Conservation (phyloP, 495 filamentous ascomycete genomes). For the Aspergillus ellipticus region DNA sequence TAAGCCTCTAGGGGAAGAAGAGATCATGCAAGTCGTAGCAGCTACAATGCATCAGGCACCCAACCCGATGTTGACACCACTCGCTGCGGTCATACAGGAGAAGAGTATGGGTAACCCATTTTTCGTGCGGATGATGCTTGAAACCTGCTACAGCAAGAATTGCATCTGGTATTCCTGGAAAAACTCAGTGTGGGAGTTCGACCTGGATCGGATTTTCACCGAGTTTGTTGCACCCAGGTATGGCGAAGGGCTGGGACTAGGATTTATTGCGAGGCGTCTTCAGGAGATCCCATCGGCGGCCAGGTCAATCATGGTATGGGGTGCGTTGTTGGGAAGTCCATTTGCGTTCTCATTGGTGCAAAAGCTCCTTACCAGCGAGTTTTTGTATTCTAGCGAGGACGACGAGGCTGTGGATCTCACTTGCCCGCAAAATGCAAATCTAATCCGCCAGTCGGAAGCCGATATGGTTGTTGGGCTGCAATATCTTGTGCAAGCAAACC, state of each 20-base stretch:
- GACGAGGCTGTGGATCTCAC: conserved; percentile 33
- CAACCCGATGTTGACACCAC: conserved; percentile 35
- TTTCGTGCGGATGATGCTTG: conserved; percentile 87
- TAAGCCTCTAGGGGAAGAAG: conserved; percentile 64
- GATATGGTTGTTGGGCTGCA: conserved; percentile 74
- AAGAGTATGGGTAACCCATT: conserved; percentile 82
- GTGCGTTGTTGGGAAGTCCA: conserved; percentile 68
- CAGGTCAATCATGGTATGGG: conserved; percentile 81
- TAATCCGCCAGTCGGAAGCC: conserved; percentile 35
- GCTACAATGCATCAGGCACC: conserved; percentile 58
- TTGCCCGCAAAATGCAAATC: conserved; percentile 28
- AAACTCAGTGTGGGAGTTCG: conserved; percentile 73
- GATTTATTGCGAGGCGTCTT: conserved; percentile 72
- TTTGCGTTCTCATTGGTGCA: conserved; percentile 82
- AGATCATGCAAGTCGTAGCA: conserved; percentile 73
- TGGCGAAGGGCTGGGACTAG: conserved; percentile 72
- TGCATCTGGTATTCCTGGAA: conserved; percentile 89
- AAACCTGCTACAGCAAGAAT: conserved; percentile 75
- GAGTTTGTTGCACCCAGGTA: conserved; percentile 74
- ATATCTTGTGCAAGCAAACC: conserved; percentile 68
- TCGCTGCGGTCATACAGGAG: conserved; percentile 71
- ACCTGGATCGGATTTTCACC: conserved; percentile 76
- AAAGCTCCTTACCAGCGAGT: conserved; percentile 66
- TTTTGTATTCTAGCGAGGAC: conserved; percentile 47
- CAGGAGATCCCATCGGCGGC: conserved; percentile 69